A percentile compares a stretch with the other conserved stretches of the same genome.
Conservation (phyloP, 2,329 filamentous ascomycete species). For the Dactylellina cionopaga region DNA sequence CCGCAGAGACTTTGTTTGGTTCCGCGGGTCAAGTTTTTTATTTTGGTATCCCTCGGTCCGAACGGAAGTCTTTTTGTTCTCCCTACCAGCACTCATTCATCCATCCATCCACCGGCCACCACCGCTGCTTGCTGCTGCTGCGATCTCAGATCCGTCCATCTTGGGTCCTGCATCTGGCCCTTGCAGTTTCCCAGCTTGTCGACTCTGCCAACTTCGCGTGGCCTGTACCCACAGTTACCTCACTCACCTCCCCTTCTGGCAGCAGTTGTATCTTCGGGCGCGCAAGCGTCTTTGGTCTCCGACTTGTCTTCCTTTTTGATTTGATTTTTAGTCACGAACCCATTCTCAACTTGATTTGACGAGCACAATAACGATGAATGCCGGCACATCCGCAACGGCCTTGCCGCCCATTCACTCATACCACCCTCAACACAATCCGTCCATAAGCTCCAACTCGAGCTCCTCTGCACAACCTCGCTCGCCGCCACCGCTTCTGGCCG, state of each 20-base stretch:
- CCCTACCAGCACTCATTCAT: too few relatives aligned
- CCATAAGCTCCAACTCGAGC: conserved; percentile 12
- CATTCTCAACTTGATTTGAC: not conserved
- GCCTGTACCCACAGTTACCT: not conserved
- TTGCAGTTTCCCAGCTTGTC: conserved; percentile 5
- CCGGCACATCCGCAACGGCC: conserved; percentile 46
- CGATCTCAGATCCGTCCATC: conserved; percentile 26
- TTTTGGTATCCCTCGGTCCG: conserved; percentile 38
- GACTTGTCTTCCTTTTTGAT: not conserved
- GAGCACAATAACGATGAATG: conserved; percentile 28
- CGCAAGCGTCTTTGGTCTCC: conserved; percentile 26
- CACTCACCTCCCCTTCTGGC: not conserved
- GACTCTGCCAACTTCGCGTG: conserved; percentile 1
- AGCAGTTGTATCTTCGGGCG: conserved; percentile 25
- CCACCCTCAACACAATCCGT: conserved; percentile 26
- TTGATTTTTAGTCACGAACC: not conserved
- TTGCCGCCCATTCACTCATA: conserved; percentile 50
- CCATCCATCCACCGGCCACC: too few relatives aligned
- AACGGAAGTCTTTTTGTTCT: conserved; percentile 49
- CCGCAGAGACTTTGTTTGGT: not conserved
- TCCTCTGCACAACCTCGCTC: conserved; percentile 47
- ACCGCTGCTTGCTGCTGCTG: conserved; percentile 1
- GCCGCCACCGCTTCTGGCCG: conserved; percentile 43
- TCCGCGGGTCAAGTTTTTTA: conserved; percentile 16
- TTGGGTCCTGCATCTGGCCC: conserved; percentile 29